Conservation (phyloP, 1,139 yeast species). For the Yamadazyma aaseri region DNA sequence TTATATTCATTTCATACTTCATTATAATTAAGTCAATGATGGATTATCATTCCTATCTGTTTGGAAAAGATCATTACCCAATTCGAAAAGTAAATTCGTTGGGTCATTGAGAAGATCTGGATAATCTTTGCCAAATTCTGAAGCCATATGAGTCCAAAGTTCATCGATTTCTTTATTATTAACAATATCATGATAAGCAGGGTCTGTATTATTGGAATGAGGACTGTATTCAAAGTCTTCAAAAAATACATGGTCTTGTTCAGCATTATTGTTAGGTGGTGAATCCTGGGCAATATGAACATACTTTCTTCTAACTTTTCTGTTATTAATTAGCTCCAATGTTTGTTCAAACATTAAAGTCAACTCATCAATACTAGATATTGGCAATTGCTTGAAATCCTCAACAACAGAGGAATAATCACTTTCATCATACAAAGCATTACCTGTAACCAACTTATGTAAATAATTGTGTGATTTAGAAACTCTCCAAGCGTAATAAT, state of each 20-base stretch:
- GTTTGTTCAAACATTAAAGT: conserved; percentile 8
- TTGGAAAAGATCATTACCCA: too few species aligned
- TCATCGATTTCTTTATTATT: conserved; percentile 36
- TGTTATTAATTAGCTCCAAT: conserved; percentile 5
- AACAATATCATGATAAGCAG: conserved; percentile 21
- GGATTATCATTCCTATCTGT: too few species aligned
- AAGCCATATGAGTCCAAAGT: conserved; percentile 34
- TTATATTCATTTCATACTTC: too few species aligned
- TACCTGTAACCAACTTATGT: conserved; percentile 20
- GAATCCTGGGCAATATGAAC: not conserved
- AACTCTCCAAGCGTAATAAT: conserved; percentile 47
- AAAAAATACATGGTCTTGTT: not conserved
- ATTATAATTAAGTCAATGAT: too few species aligned
- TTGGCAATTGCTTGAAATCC: conserved; percentile 2
- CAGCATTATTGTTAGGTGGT: not conserved
- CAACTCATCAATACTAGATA: conserved; percentile 14
- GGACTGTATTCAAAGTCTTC: conserved; percentile 10
- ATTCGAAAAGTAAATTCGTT: too few species aligned
- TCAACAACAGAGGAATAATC: conserved; percentile 6
- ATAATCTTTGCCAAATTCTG: conserved; percentile 4
- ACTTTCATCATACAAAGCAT: conserved; percentile 21
- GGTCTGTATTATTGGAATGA: conserved; percentile 9
- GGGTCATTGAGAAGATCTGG: not conserved
- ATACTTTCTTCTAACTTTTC: conserved; percentile 1
- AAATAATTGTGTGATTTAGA: conserved; percentile 35